These are phyloP conservation scores for Didymella sp. DNA, from an alignment of 2,329 filamentous ascomycete species.

Conservation along the genomic window DNA sequence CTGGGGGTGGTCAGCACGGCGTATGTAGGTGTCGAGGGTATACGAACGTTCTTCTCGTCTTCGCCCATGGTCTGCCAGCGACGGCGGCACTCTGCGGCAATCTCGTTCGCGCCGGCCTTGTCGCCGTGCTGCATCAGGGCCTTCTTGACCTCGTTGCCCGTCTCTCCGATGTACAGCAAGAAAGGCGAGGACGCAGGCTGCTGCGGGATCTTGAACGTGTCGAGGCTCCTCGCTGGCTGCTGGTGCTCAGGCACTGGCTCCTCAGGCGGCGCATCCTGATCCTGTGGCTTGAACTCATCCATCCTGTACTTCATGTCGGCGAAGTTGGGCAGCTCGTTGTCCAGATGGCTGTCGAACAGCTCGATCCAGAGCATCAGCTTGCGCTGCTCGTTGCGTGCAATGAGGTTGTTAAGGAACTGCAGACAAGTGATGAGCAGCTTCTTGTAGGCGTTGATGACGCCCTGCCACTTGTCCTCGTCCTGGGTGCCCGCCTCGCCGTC, in stretches of 20 bases:
- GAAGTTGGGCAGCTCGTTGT: constrained; percentile 49
- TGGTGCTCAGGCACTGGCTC: constrained; percentile 10
- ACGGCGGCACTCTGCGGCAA: constrained; percentile 50
- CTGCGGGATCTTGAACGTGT: constrained; percentile 46
- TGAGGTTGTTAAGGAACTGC: constrained; percentile 71
- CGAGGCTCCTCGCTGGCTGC: constrained; percentile 35
- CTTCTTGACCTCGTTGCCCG: constrained; percentile 50
- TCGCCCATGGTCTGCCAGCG: constrained; percentile 51
- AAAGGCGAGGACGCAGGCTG: constrained; percentile 52
- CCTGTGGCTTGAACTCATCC: constrained; percentile 38
- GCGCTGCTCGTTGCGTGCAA: constrained; percentile 69
- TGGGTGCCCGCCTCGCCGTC: constrained; percentile 68
- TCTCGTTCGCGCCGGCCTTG: constrained; percentile 50
- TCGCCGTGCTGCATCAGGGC: constrained; percentile 45
- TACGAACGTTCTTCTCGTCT: constrained; percentile 49
- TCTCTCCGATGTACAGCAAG: constrained; percentile 50
- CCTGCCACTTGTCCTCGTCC: constrained; percentile 70
- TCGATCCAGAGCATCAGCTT: constrained; percentile 71
- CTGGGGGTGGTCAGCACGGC: constrained; percentile 16
- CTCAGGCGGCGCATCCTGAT: constrained; percentile 22
- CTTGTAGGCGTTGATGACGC: constrained; percentile 70
- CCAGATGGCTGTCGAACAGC: constrained; percentile 65
- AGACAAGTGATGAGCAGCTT: constrained; percentile 69
- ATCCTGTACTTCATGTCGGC: constrained; percentile 49
- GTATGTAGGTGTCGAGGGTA: background rate